Percentiles rank a stretch among this genome's conserved stretches.
These are phyloP conservation scores for Xylariaceae sp. DNA, from an alignment of 2,329 filamentous ascomycete species.

Conservation along the genomic window DNA sequence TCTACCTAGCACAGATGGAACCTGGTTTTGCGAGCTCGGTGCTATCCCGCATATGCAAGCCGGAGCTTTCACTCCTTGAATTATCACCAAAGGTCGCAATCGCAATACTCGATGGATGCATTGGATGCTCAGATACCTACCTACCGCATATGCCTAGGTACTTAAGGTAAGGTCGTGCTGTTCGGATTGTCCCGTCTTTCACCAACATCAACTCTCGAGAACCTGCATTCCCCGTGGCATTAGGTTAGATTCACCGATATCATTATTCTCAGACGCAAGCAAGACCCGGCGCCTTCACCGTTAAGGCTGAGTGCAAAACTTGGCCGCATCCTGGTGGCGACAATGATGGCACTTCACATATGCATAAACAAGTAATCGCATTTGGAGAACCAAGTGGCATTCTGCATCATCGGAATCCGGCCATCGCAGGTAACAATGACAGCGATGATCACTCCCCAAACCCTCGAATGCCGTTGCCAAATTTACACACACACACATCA, in stretches of 20 bases:
- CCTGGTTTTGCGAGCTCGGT: no score
- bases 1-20: no score
- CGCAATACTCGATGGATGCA: no score
- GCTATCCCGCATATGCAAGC: background rate
- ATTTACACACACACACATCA: background rate
- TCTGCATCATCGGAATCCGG: background rate
- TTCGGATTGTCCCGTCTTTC: background rate
- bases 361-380: background rate
- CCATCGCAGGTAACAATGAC: background rate
- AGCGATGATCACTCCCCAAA: background rate
- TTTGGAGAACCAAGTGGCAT: background rate
- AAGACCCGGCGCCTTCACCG: background rate
- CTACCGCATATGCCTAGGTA: no score
- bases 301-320: background rate
- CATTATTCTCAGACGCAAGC: background rate
- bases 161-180: background rate
- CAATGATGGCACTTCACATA: background rate
- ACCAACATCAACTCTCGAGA: background rate
- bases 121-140: background rate
- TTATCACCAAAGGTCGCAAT: no score
- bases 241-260: background rate
- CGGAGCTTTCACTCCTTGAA: slow-evolving; percentile 17
- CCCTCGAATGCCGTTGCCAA: background rate
- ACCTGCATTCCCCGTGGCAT: background rate
- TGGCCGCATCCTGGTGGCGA: background rate